These are phyloP conservation scores for Globisporangium mamillatum DNA, from an alignment of 352 stramenopile genomes.

Conservation along the genomic window DNA sequence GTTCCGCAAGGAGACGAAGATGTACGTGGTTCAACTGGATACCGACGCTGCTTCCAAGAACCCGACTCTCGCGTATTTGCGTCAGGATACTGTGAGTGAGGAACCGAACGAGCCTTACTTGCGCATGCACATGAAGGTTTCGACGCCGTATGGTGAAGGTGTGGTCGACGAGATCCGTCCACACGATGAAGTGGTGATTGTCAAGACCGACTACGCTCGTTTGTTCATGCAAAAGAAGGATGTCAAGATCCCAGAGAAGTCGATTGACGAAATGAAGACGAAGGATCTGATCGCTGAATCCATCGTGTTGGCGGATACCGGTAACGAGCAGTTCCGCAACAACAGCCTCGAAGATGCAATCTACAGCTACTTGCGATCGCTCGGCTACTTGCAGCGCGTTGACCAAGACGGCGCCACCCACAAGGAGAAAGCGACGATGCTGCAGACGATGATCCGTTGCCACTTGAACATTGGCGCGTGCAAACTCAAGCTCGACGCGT, in stretches of 20 bases:
- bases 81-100: slow-evolving; percentile 60
- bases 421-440: slow-evolving; percentile 84
- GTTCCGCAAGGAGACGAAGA: slow-evolving; percentile 68
- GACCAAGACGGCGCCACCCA: slow-evolving; percentile 73
- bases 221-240: slow-evolving; percentile 85
- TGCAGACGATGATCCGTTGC: slow-evolving; percentile 88
- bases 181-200: slow-evolving; percentile 61
- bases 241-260: slow-evolving; percentile 59
- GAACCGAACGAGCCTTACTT: slow-evolving; percentile 62
- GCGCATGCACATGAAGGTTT: slow-evolving; percentile 77
- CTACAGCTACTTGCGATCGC: slow-evolving; percentile 68
- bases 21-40: slow-evolving; percentile 82
- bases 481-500: slow-evolving; percentile 74
- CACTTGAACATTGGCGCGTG: slow-evolving; percentile 84
- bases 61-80: slow-evolving; percentile 67
- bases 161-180: slow-evolving; percentile 65
- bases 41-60: slow-evolving; percentile 54
- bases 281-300: slow-evolving; percentile 75
- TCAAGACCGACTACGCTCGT: slow-evolving; percentile 58
- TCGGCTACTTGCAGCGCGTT: slow-evolving; percentile 74
- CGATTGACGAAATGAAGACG: slow-evolving; percentile 68
- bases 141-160: slow-evolving; percentile 69
- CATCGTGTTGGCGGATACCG: slow-evolving; percentile 58
- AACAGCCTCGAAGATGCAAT: slow-evolving; percentile 64
- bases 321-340: slow-evolving; percentile 69